Base-by-base conservation (phyloP, 2,329 filamentous ascomycete genomes). In the Colletotrichum tropicale region DNA sequence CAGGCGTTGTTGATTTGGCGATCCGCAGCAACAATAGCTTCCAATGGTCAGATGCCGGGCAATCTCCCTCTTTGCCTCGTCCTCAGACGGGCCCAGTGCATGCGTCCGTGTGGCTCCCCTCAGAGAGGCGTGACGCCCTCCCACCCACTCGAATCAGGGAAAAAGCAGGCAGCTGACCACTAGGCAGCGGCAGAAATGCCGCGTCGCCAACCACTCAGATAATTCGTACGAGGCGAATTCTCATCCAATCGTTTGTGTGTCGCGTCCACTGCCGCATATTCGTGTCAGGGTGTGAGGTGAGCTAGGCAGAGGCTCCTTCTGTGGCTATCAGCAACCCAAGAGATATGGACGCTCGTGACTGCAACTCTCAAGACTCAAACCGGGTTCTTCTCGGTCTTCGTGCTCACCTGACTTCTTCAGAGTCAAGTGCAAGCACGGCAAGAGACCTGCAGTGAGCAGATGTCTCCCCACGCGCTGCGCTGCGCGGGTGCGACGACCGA, bases 171-270 rank as follows among this genome's bases (percentile, higher is more conserved):
- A 70, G 65, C 74, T 76, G 74, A 70, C 74, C 74, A 75, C 43
- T 76, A 66, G 66, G 65, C 74, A 76, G 71, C 66, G 43, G 48
- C 65, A 66, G 52, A 74, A 76, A 61, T 70, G 43, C 65, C 32
- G 36, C 30, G 67, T 61, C 62, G 75, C 71, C 67, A 71, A 66
- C 76, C 76, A 77, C 65, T 77, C 67, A 77, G 55, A 62, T 71
- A 69, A 75, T 75, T 71, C 71, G 28, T 71, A 60, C 26, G 28
- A 62, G 65, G 71, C 15, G 38, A 60, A 66, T 77, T 77, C 66
- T 74, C 26, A 67, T 56, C 76, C 76, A 77, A 70, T 71, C 62
- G n/a, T 70, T 76, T n/a, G 24, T 18, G 66, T 73, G 36, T 65
- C 66, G 52, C 61, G 60, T 34, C 38, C 52, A 28, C 21, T n/a